Conservation (phyloP, 129 eudicot species). For the Artemisia annua region DNA sequence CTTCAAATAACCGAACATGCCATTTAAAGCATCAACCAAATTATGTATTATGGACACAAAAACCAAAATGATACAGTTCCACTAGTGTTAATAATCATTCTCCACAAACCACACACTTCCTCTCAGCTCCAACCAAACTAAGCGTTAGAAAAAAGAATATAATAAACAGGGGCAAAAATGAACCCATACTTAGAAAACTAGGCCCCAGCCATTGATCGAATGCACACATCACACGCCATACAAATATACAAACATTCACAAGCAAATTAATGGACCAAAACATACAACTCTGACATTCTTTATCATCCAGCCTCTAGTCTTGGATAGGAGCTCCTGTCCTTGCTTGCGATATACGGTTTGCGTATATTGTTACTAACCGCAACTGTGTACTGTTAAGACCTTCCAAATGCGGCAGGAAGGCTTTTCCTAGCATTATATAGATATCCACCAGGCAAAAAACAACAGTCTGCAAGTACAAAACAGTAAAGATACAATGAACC, state of each 20-base stretch:
- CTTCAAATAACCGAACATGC: not conserved
- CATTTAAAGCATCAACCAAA: slow-evolving; percentile 10
- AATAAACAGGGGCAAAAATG: slow-evolving; percentile 26
- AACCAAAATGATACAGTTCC: slow-evolving; percentile 20
- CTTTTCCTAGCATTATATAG: slow-evolving; percentile 92
- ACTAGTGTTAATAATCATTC: slow-evolving; percentile 14
- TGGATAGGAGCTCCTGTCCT: slow-evolving; percentile 78
- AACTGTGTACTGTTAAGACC: slow-evolving; percentile 92
- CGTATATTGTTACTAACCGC: slow-evolving; percentile 91
- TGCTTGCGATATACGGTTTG: slow-evolving; percentile 95
- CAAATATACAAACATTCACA: slow-evolving; percentile 38
- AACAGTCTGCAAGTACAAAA: slow-evolving; percentile 69
- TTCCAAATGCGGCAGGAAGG: slow-evolving; percentile 82
- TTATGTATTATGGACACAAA: slow-evolving; percentile 20
- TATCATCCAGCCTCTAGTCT: slow-evolving; percentile 30
- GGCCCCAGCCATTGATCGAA: slow-evolving; percentile 24
- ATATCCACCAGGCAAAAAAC: slow-evolving; percentile 97
- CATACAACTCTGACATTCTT: slow-evolving; percentile 18
- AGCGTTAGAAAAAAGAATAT: slow-evolving; percentile 2
- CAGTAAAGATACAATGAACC: slow-evolving; percentile 18
- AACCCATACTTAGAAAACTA: slow-evolving; percentile 27
- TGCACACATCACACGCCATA: slow-evolving; percentile 24
- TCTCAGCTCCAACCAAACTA: slow-evolving; percentile 33
- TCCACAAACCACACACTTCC: slow-evolving; percentile 26
- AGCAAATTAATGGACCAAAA: slow-evolving; percentile 21